These are phyloP conservation scores for Venturia oleaginea DNA, from an alignment of 2,329 filamentous ascomycete genomes.

Conservation along the genomic window DNA sequence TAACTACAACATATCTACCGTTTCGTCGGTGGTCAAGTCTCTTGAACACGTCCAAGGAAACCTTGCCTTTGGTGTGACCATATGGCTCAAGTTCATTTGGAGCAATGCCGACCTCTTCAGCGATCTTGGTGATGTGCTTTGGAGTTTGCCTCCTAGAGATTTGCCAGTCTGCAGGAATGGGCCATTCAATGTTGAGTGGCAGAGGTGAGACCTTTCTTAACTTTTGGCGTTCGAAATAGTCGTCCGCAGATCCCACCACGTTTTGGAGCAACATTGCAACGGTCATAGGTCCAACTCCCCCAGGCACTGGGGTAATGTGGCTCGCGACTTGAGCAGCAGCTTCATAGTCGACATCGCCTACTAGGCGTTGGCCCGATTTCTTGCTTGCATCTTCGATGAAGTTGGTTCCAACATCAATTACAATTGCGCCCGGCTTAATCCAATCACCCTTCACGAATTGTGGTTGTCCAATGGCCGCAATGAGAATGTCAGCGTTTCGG, in stretches of 20 bases:
- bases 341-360: constrained; percentile 91
- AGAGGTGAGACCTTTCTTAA: constrained; percentile 70
- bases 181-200: constrained; percentile 67
- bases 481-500: constrained; percentile 77
- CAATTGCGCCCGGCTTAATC: constrained; percentile 88
- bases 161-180: constrained; percentile 92
- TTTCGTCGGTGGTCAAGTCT: constrained; percentile 79
- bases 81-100: constrained; percentile 89
- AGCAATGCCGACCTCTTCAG: constrained; percentile 78
- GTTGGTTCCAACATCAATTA: constrained; percentile 97
- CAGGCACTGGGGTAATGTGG: constrained; percentile 89
- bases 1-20: constrained; percentile 85
- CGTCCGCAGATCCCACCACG: constrained; percentile 75
- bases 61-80: constrained; percentile 91
- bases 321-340: constrained; percentile 78
- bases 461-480: constrained; percentile 83
- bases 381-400: constrained; percentile 81
- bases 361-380: constrained; percentile 85
- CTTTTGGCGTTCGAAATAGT: constrained; percentile 76
- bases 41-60: constrained; percentile 72
- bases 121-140: constrained; percentile 81
- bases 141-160: constrained; percentile 82
- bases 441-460: constrained; percentile 89
- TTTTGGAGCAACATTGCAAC: constrained; percentile 97
- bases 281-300: constrained; percentile 96